Base-by-base conservation (phyloP, 352 stramenopile genomes). In the Phytopythium boreale region DNA sequence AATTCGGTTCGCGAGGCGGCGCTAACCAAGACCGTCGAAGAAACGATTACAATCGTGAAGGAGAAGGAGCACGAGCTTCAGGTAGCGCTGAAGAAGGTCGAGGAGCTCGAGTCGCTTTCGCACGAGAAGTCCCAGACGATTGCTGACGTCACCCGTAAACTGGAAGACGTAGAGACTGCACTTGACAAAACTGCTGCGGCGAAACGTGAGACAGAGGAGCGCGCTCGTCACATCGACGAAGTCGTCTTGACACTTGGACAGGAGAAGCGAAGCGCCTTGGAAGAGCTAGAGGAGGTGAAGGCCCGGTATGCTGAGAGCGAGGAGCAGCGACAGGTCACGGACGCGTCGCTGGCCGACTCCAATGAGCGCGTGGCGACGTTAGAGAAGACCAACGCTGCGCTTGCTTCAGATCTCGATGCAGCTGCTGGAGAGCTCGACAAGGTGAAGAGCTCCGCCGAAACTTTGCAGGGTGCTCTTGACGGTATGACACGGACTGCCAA, bases 391-490 rank as follows among this genome's bases (percentile, higher is more conserved):
- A 59, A 46, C 20, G 11, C 31, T 27, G 9, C 31, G 12, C 29
- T 59, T 1, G 3, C 29, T n/a, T 59, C 52, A 6, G 20, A 46
- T 12, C 52, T 59, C 10, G 31, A 46, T 2, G 20, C 31, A 61
- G 49, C 47, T 75, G 47, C 19, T 31, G 43, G 61, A 22, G 76
- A 79, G 49, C 57, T 59, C 8, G 20, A 46, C 11, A 22, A 34
- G 22, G 10, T 2, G 6, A 56, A 26, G 27, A 17, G 26, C 6
- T 37, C 27, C 5, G 27, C 49, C 17, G 26, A 56, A 7, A 17
- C n/a, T 14, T 6, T 70, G 2, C 59, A 58, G 31, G 29, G 20
- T 12, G 59, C 14, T 43, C 55, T 63, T 17, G 51, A 62, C 1
- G 29, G n/a, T 1, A 36, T 56, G n/a, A 29, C 29, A 9, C 52